Evolutionary conservation across 192 early-diverging fungal species (phyloP), one percentile per base, ranked within the genome.

Genomic region (Powellomyces hirtus): DNA sequence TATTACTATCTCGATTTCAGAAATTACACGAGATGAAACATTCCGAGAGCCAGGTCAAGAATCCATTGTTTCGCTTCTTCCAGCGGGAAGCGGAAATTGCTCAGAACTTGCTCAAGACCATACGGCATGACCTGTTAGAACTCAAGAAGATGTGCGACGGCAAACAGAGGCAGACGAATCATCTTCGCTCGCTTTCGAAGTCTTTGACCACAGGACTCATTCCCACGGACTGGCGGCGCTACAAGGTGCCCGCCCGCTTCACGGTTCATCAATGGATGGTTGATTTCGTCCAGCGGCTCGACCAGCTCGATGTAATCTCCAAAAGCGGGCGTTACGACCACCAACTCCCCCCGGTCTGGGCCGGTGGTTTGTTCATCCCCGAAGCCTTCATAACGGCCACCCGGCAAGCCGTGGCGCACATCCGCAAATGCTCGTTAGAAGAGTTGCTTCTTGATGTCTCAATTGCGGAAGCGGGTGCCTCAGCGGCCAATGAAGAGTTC

Each of bases 301-400:
- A 75, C 7, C 92, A 94, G 64, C 75, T 88, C 18, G 69, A 77
- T 31, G 53, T 27, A 1, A 73, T 94, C 53, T 49, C 76, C 4
- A 62, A 72, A 37, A 38, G 38, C 27, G 37, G 10, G 2, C 10
- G 38, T 31, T 66, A 30, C 33, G 4, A 56, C 29, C 24, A 56
- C 14, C 10, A 10, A n/a, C 40, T 42, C 11, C n/a, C 46, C 4
- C 46, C 46, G 14, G 78, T 96, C n/a, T 94, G 90, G 90, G 68
- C 96, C 20, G 94, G 94, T 50, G 93, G 92, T 0, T 75, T 96
- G 20, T 87, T 96, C 73, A 87, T 85, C 40, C 94, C 94, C 18
- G 92, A 95, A 73, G 94, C 94, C 18, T 96, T 89, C 73, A 81
- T 95, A 20, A 97, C 94, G 0, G 94, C 94, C 24, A 94, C 94